These are phyloP conservation scores for Globisporangium iwayamae DNA, from an alignment of 352 stramenopile genomes.

Conservation along the genomic window DNA sequence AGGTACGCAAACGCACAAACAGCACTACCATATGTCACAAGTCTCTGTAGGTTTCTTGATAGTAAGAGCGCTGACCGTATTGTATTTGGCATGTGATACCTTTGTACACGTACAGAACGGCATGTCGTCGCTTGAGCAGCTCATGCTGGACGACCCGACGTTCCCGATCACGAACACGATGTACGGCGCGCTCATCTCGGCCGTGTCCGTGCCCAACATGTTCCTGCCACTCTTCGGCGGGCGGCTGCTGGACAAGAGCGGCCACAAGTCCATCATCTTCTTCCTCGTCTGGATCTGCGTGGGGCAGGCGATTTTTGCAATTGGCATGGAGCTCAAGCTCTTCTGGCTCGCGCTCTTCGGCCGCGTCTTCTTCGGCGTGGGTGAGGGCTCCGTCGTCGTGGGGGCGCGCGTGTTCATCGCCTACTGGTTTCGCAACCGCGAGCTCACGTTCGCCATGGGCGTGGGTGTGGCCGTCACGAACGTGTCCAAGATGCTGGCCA, in stretches of 20 bases:
- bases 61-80: neutral
- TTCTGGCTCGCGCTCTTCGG: slow-evolving; percentile 82
- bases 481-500: slow-evolving; percentile 90
- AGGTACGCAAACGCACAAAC: slow-evolving; percentile 24
- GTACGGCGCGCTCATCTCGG: slow-evolving; percentile 78
- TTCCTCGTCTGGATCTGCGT: slow-evolving; percentile 83
- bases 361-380: slow-evolving; percentile 80
- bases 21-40: neutral
- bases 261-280: slow-evolving; percentile 67
- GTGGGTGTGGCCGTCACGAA: slow-evolving; percentile 89
- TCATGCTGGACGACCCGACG: slow-evolving; percentile 71
- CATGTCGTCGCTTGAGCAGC: slow-evolving; percentile 75
- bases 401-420: slow-evolving; percentile 79
- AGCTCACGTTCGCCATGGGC: slow-evolving; percentile 89
- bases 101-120: slow-evolving; percentile 40
- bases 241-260: slow-evolving; percentile 75
- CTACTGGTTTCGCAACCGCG: slow-evolving; percentile 78
- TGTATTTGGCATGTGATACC: neutral
- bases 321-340: slow-evolving; percentile 67
- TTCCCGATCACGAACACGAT: slow-evolving; percentile 85
- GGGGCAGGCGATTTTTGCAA: slow-evolving; percentile 73
- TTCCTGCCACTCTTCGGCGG: slow-evolving; percentile 76
- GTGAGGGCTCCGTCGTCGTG: slow-evolving; percentile 79
- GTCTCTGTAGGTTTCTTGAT: neutral
- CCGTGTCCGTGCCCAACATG: slow-evolving; percentile 83